Evolutionary conservation across 1,284 basidiomycete species (phyloP).

Genomic region (Leccinum pseudoinsigne): DNA sequence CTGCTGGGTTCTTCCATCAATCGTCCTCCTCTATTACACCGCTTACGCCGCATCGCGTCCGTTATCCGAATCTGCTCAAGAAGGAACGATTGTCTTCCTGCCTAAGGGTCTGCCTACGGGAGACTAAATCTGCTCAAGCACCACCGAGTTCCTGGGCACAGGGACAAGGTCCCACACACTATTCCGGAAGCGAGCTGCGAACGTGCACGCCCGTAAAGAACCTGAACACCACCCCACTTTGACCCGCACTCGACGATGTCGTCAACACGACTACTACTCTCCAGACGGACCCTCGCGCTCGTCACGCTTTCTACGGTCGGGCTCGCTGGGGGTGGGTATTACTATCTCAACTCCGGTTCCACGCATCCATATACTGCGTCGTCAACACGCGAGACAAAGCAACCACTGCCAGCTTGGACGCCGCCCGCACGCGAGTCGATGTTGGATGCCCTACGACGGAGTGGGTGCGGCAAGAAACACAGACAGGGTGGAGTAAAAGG

Average conservation of each 20-base stretch:
- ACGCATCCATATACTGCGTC: no score
- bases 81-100: no score
- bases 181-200: neutral
- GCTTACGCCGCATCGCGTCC: neutral
- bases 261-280: slow-evolving; percentile 47
- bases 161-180: neutral
- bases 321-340: slow-evolving; percentile 22
- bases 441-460: slow-evolving; percentile 49
- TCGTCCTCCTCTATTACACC: neutral
- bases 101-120: no score
- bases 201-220: neutral
- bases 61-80: neutral
- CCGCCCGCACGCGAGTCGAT: no score
- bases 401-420: no score
- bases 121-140: neutral
- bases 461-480: slow-evolving; percentile 11
- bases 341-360: no score
- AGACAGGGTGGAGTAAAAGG: slow-evolving; percentile 13
- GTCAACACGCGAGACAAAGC: no score
- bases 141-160: neutral
- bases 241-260: slow-evolving; percentile 10
- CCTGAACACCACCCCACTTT: neutral
- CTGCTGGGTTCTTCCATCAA: neutral
- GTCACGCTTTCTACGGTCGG: slow-evolving; percentile 52
- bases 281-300: slow-evolving; percentile 51